Conservation (phyloP, 164 flowering plant genomes). For the Chloranthus sessilifolius region DNA sequence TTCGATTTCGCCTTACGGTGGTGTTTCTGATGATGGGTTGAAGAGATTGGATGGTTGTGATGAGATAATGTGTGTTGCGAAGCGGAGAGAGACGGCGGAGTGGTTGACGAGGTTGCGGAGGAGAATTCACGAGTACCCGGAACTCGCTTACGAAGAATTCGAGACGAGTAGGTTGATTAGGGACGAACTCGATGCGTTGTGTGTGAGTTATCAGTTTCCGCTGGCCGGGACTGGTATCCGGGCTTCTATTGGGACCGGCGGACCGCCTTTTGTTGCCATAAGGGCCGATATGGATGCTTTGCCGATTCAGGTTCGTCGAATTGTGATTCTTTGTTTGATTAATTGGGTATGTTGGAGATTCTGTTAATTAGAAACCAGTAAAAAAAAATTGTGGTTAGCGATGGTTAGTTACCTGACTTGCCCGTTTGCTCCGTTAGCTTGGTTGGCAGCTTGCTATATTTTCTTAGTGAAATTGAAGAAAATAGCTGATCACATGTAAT, state of each 20-base stretch:
- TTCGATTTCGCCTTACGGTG: too few species aligned
- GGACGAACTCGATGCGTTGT: constrained; percentile 46
- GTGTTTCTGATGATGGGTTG: too few species aligned
- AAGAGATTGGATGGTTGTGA: too few species aligned
- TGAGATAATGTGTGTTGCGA: constrained; percentile 12
- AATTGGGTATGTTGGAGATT: too few species aligned
- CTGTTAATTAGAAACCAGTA: too few species aligned
- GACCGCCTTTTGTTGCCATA: constrained; percentile 73
- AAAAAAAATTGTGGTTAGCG: too few species aligned
- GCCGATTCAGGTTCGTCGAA: constrained; percentile 69
- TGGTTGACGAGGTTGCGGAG: constrained; percentile 57
- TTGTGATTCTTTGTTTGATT: too few species aligned
- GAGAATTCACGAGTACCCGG: constrained; percentile 59
- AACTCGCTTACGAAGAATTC: constrained; percentile 62
- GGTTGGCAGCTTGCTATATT: too few species aligned
- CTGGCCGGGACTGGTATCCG: constrained; percentile 63
- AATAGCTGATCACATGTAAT: too few species aligned
- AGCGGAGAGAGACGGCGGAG: constrained; percentile 17
- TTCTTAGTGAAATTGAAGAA: too few species aligned
- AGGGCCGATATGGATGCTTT: constrained; percentile 98
- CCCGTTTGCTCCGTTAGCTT: too few species aligned
- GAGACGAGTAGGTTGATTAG: constrained; percentile 51
- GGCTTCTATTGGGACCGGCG: constrained; percentile 58
- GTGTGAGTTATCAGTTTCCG: constrained; percentile 50
- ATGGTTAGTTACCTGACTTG: too few species aligned